Evolutionary conservation across 2,329 filamentous ascomycete species (phyloP), one percentile per base, ranked within the genome.

Genomic region (Intubia oerlemansii): DNA sequence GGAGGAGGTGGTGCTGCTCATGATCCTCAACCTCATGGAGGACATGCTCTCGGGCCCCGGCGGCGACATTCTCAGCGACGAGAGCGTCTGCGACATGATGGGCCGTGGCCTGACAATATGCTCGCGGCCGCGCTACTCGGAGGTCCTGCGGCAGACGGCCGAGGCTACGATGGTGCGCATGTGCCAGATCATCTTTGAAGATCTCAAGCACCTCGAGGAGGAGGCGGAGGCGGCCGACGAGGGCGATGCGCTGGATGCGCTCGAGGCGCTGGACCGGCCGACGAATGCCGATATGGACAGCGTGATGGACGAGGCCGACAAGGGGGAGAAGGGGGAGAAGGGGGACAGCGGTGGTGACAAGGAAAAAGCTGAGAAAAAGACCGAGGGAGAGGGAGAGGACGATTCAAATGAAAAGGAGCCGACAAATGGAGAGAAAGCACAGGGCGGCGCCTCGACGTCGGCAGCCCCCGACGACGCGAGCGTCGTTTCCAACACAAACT

Each of bases 1-100:
- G 35, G 88, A 93, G 44, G 88, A 98, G 50, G 82, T 95, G 30
- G 90, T 98, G 10, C 62, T 95, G 31, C 57, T 95, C 32, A 76
- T 90, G 53, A 95, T 98, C 42, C 52, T 98, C 34, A 88, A 92
- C 46, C 63, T 98, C 26, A 98, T 98, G 88, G 88, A 98, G 51
- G 79, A 82, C 43, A 93, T 98, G 77, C 74, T 98, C 42, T 90
- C 84, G 11, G 80, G 88, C 1, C 80, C 84, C 0, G 82, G 85
- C 17, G 88, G 88, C 21, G 76, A 90, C 39, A 68, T 95, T 9
- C 57, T 98, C n/a, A 90, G 85, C 33, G 88, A 98, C 43, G 85
- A 95, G 53, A 95, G 85, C 45, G 82, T 98, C 9, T 98, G 90
- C 47, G 82, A 93, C 48, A 95, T 98, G 82, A 95, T 98, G 85